Evolutionary conservation across 2,329 filamentous ascomycete species (phyloP), one percentile per base, ranked within the genome.

Genomic region (Spiromastix sp.): DNA sequence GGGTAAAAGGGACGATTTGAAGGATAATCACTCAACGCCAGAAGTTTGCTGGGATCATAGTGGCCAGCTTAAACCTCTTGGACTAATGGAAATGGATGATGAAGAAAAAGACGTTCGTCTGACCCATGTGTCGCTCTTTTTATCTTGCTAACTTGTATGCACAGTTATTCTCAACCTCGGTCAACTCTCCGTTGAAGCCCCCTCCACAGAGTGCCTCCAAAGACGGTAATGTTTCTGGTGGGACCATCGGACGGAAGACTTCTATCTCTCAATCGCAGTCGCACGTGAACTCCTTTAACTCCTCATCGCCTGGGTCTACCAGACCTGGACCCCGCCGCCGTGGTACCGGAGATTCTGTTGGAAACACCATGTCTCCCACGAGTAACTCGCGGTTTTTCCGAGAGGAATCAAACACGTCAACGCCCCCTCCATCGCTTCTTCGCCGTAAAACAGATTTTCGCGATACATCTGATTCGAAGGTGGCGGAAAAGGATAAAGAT

Each of bases 111-210:
- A 79, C 63, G 76, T 79, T 51, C 43, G 59, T 58, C 27, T 42
- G 39, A 35, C 31, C 36, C 36, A 38, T 37, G 19, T 20, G 18
- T 16, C 41, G 27, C 5, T 21, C 2, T 13, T 27, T 3, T 6
- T 19, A 22, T 20, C 20, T 32, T 42, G 9, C 47, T 48, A 30
- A 40, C 28, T 34, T 12, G 32, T 41, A 38, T 41, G 46, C 54
- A 43, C 57, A 94, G 81, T 67, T 82, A 43, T 95, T 95, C 60
- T 63, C 77, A 33, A 75, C 74, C 33, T 91, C 93, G 44, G 86
- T 98, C 54, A 98, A 96, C 59, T 95, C 91, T 22, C 82, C 86
- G 21, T 68, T 95, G 47, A 96, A 96, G 61, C 81, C 84, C 6
- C 83, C 84, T 13, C 74, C 77, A 20, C 81, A 84, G 51, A 73